A percentile compares a stretch with the other conserved stretches of the same genome.
phyloP scores from a whole-genome alignment of 2,329 filamentous ascomycete species.

The Hypoxylon sp. region DNA sequence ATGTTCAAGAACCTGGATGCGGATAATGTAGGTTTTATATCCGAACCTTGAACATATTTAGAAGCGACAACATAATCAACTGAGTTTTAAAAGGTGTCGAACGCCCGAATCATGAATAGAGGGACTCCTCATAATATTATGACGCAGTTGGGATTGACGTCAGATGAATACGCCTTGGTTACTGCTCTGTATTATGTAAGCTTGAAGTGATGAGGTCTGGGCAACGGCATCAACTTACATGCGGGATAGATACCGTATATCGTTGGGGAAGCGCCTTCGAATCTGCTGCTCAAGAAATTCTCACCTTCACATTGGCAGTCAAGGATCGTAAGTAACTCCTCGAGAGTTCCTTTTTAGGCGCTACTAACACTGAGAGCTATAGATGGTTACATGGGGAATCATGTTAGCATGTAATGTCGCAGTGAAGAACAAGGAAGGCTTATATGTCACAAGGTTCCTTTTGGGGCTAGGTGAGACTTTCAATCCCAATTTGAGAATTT shows the following conservation, averaged over 20 bases:
- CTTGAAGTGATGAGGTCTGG: background rate
- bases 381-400: constrained; percentile 59
- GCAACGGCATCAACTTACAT: constrained; percentile 20
- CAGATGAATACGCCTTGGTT: constrained; percentile 59
- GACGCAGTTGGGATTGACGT: constrained; percentile 58
- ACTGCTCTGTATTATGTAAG: constrained; percentile 59
- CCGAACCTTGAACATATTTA: background rate
- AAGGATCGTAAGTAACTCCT: constrained; percentile 50
- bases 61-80: background rate
- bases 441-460: constrained; percentile 58
- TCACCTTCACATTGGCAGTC: constrained; percentile 59
- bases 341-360: background rate
- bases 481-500: no score
- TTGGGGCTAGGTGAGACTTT: constrained; percentile 53
- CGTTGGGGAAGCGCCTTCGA: constrained; percentile 59
- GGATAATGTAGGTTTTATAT: constrained; percentile 53
- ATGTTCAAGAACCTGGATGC: constrained; percentile 59
- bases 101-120: constrained; percentile 61
- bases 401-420: constrained; percentile 55
- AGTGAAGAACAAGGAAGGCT: constrained; percentile 56
- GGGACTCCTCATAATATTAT: constrained; percentile 60
- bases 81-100: constrained; percentile 52
- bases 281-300: constrained; percentile 58
- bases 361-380: background rate
- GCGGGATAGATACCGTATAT: constrained; percentile 56